Evolutionary conservation across 768 basidiomycete species (phyloP).

Genomic region (Tricholoma saponaceum): DNA sequence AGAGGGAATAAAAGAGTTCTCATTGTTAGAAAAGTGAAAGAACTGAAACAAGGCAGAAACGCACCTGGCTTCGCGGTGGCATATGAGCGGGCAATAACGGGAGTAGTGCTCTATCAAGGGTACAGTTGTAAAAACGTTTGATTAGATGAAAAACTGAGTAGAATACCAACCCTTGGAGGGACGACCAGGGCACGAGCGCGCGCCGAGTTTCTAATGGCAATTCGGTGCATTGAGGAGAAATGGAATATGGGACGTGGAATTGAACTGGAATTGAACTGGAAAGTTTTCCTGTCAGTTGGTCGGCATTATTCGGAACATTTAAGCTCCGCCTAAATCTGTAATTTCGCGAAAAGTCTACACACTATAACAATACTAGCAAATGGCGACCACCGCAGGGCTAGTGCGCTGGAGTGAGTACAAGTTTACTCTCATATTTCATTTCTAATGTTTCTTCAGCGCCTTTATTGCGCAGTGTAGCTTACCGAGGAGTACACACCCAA

Average conservation of each 20-base stretch:
- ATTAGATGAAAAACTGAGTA: slow-evolving; percentile 16
- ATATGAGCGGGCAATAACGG: slow-evolving; percentile 74
- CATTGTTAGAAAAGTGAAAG: slow-evolving; percentile 5
- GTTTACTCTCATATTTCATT: not conserved
- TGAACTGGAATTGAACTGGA: too few relatives aligned
- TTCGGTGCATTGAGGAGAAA: slow-evolving; percentile 68
- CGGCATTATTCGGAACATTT: slow-evolving; percentile 49
- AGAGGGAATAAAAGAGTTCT: slow-evolving; percentile 13
- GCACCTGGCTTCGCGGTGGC: slow-evolving; percentile 97
- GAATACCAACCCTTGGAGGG: slow-evolving; percentile 51
- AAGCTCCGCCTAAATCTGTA: slow-evolving; percentile 31
- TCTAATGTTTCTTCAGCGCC: slow-evolving; percentile 8
- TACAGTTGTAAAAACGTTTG: slow-evolving; percentile 19
- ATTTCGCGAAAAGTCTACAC: too few relatives aligned
- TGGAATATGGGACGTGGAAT: slow-evolving; percentile 43
- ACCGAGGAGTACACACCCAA: slow-evolving; percentile 20
- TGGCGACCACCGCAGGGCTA: slow-evolving; percentile 25
- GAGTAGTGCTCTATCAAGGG: slow-evolving; percentile 39
- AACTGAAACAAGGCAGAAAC: slow-evolving; percentile 20
- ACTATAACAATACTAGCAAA: not conserved
- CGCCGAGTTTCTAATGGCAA: slow-evolving; percentile 81
- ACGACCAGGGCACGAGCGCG: slow-evolving; percentile 74
- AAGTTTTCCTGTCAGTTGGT: slow-evolving; percentile 42
- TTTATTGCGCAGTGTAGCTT: slow-evolving; percentile 10
- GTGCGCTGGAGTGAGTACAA: slow-evolving; percentile 27